A percentile compares a stretch with the other conserved stretches of the same genome.
These are phyloP conservation scores for Penicillium maclennaniae DNA, from an alignment of 495 filamentous ascomycete genomes.

Conservation along the genomic window DNA sequence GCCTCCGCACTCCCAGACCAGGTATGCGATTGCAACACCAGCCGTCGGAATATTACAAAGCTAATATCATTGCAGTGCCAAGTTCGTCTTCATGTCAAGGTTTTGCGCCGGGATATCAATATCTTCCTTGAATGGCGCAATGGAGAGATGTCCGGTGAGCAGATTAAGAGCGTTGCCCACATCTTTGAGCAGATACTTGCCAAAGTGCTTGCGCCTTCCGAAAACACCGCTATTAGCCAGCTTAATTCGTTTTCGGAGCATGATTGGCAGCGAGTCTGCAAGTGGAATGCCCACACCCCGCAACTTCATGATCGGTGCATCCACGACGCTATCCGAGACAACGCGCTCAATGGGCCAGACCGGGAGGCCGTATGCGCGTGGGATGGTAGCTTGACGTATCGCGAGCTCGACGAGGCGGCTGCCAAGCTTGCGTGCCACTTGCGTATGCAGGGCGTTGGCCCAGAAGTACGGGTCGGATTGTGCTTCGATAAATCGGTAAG, in stretches of 20 bases:
- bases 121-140: conserved; percentile 48
- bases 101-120: conserved; percentile 36
- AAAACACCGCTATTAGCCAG: conserved; percentile 30
- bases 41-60: neutral
- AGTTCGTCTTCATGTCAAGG: conserved; percentile 45
- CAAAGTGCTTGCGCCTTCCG: conserved; percentile 21
- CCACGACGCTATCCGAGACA: conserved; percentile 48
- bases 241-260: conserved; percentile 36
- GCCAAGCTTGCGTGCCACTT: conserved; percentile 44
- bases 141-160: conserved; percentile 40
- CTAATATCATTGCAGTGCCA: conserved; percentile 30
- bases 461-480: conserved; percentile 48
- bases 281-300: conserved; percentile 33
- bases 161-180: conserved; percentile 40
- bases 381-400: conserved; percentile 59
- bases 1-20: conserved; percentile 34
- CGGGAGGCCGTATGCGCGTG: conserved; percentile 49
- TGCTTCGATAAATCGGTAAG: conserved; percentile 58
- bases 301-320: conserved; percentile 44
- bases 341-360: conserved; percentile 36
- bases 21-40: conserved; percentile 17
- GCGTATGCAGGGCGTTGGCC: conserved; percentile 43
- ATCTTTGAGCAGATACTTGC: conserved; percentile 36
- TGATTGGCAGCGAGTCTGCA: conserved; percentile 40
- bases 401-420: conserved; percentile 47